Evolutionary conservation across 257 asterid species (phyloP), one percentile per base, ranked within the genome.

Genomic region (Penstemon davidsonii): DNA sequence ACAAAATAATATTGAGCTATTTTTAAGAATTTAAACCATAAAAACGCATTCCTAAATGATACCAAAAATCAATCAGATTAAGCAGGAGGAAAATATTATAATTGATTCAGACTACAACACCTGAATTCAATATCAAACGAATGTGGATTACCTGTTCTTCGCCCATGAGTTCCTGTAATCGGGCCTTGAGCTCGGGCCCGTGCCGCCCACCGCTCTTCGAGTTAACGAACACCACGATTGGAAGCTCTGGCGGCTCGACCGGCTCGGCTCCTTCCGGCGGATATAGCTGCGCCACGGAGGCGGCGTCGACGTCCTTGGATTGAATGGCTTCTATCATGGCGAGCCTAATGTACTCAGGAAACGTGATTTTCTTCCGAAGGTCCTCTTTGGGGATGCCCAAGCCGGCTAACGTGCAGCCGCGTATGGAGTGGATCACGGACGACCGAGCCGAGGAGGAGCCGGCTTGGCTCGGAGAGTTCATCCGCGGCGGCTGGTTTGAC

Each of bases 141-240:
- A 25, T 25, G 33, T 25, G 33, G 2, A 25, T 7, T 66, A 93
- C 99, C 97, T 93, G 99, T 81, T 93, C 96, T 75, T 88, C 93
- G 25, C 88, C 96, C 97, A 93, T 93, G 81, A 93, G 91, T 37
- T 64, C 85, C 80, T 90, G 85, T 44, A 93, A 77, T 7, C 97
- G 86, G 57, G 84, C 91, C 81, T 73, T 93, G 62, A 90, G 89
- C 67, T 83, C 85, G n/a, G 94, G 95, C 6, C 99, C 99, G 76
- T 93, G 99, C 9, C 97, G 86, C 0, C 97, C 99, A 7, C 97
- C 99, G 49, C 99, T 93, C 73, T 67, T 87, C 4, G 96, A 85
- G 83, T 93, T 93, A 46, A 93, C 77, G 64, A 93, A 93, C 11
- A 90, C 97, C 0, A 93, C 86, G 54, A 90, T 55, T 42, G 99